A percentile compares a stretch with the other conserved stretches of the same genome.
These are phyloP conservation scores for Zygosaccharomyces sapae DNA, from an alignment of 1,139 yeast genomes.

Conservation along the genomic window DNA sequence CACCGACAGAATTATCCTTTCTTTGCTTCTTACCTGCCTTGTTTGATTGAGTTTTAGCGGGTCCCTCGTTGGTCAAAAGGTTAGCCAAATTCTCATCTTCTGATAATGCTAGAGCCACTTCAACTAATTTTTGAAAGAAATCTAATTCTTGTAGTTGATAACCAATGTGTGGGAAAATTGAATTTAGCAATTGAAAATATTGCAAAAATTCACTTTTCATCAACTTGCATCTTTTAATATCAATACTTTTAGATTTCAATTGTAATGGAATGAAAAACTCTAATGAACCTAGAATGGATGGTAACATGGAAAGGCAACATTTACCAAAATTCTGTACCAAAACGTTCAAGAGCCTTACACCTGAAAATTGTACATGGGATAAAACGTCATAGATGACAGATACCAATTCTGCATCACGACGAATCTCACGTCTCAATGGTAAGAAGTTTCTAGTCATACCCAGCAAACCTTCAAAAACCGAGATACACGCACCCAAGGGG, in stretches of 20 bases:
- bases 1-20: slow-evolving; percentile 44
- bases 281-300: slow-evolving; percentile 46
- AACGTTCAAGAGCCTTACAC: slow-evolving; percentile 42
- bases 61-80: slow-evolving; percentile 21
- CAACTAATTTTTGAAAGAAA: slow-evolving; percentile 37
- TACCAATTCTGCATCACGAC: slow-evolving; percentile 47
- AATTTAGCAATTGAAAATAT: slow-evolving; percentile 22
- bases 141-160: slow-evolving; percentile 36
- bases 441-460: slow-evolving; percentile 53
- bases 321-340: slow-evolving; percentile 45
- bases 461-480: slow-evolving; percentile 48
- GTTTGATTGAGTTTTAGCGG: slow-evolving; percentile 13
- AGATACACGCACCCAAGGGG: slow-evolving; percentile 56
- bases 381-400: slow-evolving; percentile 43
- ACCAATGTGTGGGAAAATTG: slow-evolving; percentile 26
- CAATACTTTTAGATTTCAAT: slow-evolving; percentile 31
- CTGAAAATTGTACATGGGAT: slow-evolving; percentile 43
- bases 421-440: slow-evolving; percentile 54
- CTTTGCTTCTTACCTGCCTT: slow-evolving; percentile 38
- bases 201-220: slow-evolving; percentile 26
- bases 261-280: slow-evolving; percentile 52
- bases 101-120: slow-evolving; percentile 34
- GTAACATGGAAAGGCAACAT: slow-evolving; percentile 47
- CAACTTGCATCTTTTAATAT: slow-evolving; percentile 30
- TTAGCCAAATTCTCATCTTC: slow-evolving; percentile 35